A percentile compares a stretch with the other conserved stretches of the same genome.
Evolutionary conservation across 805 yeast genomes (phyloP).

Genomic region (Barnettozyma wickerhamii): DNA sequence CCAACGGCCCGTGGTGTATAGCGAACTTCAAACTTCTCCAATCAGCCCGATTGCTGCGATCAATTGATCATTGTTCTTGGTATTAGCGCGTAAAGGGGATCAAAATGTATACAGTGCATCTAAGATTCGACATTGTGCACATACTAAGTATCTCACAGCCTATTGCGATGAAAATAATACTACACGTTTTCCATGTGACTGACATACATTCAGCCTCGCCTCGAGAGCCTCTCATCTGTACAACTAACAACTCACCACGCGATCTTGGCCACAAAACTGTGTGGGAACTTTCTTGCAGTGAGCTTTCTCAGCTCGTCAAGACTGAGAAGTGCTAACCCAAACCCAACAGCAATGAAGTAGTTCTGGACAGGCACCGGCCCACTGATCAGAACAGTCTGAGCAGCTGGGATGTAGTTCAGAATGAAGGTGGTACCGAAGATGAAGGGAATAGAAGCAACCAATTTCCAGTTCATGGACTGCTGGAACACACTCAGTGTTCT

Average conservation of each 20-base stretch:
- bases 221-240: no score
- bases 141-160: no score
- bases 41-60: no score
- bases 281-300: slow-evolving; percentile 34
- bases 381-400: slow-evolving; percentile 33
- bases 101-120: no score
- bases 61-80: no score
- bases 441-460: slow-evolving; percentile 32
- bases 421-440: slow-evolving; percentile 37
- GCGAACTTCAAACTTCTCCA: no score
- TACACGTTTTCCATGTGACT: no score
- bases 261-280: slow-evolving; percentile 32
- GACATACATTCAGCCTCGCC: no score
- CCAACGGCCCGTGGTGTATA: no score
- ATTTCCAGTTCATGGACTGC: slow-evolving; percentile 24
- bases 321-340: slow-evolving; percentile 36
- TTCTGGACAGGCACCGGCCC: slow-evolving; percentile 40
- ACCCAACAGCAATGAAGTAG: slow-evolving; percentile 42
- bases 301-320: slow-evolving; percentile 42
- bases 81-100: no score
- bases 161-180: no score
- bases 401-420: slow-evolving; percentile 39
- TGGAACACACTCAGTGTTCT: slow-evolving; percentile 39
- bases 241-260: slow-evolving; percentile 33
- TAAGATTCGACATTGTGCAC: no score